Evolutionary conservation across 129 eudicot genomes (phyloP).

Genomic region (Ambrosia trifida): DNA sequence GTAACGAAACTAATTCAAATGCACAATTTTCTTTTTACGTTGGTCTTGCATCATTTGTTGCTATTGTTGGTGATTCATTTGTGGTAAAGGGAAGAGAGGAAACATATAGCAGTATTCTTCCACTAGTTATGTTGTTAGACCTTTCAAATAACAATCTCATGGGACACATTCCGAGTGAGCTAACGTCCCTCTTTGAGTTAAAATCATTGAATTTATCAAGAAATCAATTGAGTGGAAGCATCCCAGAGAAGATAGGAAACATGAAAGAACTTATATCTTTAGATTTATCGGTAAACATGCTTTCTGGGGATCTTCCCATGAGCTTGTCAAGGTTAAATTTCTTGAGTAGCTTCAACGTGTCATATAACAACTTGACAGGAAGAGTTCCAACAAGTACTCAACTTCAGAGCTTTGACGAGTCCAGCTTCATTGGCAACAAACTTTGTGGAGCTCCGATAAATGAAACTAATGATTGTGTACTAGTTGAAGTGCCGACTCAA

Average conservation of each 20-base stretch:
- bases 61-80: neutral
- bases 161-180: slow-evolving; percentile 26
- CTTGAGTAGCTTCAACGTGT: slow-evolving; percentile 8
- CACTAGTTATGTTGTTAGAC: slow-evolving; percentile 16
- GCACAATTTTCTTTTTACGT: neutral
- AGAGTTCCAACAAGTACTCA: slow-evolving; percentile 26
- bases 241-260: slow-evolving; percentile 31
- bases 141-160: slow-evolving; percentile 29
- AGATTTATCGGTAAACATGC: slow-evolving; percentile 24
- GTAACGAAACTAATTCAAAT: neutral
- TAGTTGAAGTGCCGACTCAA: neutral
- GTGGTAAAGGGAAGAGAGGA: slow-evolving; percentile 12
- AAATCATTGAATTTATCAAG: slow-evolving; percentile 7
- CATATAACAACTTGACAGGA: neutral
- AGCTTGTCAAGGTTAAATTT: slow-evolving; percentile 6
- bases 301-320: slow-evolving; percentile 3
- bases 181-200: neutral
- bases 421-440: slow-evolving; percentile 21
- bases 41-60: neutral
- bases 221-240: neutral
- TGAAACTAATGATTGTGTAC: neutral
- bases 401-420: slow-evolving; percentile 20
- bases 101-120: slow-evolving; percentile 11
- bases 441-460: slow-evolving; percentile 34
- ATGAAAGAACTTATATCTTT: slow-evolving; percentile 31